A percentile compares a stretch with the other conserved stretches of the same genome.
These are phyloP conservation scores for Fusarium heterosporum DNA, from an alignment of 2,329 filamentous ascomycete species.

Conservation along the genomic window DNA sequence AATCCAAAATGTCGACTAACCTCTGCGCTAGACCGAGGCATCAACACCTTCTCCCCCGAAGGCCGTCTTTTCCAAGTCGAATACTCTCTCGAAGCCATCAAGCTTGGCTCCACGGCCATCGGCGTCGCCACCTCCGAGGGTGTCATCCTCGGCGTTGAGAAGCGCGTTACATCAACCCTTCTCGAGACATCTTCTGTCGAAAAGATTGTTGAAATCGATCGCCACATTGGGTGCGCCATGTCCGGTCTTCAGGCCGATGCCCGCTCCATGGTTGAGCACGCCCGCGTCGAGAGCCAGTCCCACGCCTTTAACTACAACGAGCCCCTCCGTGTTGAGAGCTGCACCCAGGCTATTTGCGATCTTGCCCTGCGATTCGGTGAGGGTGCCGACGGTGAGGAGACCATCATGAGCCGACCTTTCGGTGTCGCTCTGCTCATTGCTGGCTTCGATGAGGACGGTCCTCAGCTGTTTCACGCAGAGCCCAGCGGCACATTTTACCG, in stretches of 20 bases:
- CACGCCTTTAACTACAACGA: conserved; percentile 99
- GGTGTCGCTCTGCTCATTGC: conserved; percentile 97
- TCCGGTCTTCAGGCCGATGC: conserved; percentile 97
- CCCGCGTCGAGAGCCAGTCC: conserved; percentile 95
- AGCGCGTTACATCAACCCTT: conserved; percentile 96
- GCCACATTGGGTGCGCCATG: conserved; percentile 99
- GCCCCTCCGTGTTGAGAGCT: conserved; percentile 93
- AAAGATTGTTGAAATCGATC: conserved; percentile 99
- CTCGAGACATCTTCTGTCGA: conserved; percentile 98
- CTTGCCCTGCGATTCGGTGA: conserved; percentile 95
- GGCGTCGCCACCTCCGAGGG: conserved; percentile 95
- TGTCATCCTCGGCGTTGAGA: conserved; percentile 97
- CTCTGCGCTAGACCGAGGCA: conserved; percentile 81
- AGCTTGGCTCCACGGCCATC: conserved; percentile 98
- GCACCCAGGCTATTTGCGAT: conserved; percentile 98
- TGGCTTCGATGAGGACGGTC: conserved; percentile 96
- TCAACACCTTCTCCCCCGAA: conserved; percentile 99
- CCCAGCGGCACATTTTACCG: conserved; percentile 98
- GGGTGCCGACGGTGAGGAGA: conserved; percentile 97
- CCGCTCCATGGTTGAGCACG: conserved; percentile 97
- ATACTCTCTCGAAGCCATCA: conserved; percentile 99
- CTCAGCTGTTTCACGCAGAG: conserved; percentile 97
- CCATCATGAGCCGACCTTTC: conserved; percentile 97
- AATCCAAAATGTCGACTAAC: conserved; percentile 33
- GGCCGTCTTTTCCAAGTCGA: conserved; percentile 99